Evolutionary conservation across 495 filamentous ascomycete species (phyloP), one percentile per base, ranked within the genome.

Genomic region (Chaetomium tenue): DNA sequence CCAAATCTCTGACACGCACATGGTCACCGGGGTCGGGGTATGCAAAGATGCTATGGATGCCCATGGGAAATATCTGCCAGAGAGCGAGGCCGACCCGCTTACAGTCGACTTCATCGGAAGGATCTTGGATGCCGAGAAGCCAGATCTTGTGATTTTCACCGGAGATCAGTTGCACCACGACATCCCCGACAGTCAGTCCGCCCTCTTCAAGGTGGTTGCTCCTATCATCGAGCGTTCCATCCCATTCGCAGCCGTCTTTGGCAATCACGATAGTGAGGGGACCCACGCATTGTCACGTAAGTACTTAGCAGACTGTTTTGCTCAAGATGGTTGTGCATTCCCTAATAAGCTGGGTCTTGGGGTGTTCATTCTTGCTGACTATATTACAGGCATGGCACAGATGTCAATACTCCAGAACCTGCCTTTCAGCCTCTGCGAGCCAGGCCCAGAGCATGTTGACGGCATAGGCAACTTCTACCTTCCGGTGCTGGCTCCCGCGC

Each of bases 121-220:
- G 47, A 50, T 50, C n/a, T 50, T 50, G 47, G 47, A 50, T 23
- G 47, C 23, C 47, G 47, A 50, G 22, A 50, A 50, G 23, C 47
- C 47, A 23, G 47, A 50, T 20, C 47, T 50, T 50, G 47, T 50
- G 47, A 9, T 50, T 25, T 20, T 50, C 47, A 50, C 47, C 23
- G 47, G 47, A 50, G 47, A 50, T 50, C 47, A 50, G 47, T 50
- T 50, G 47, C 47, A 50, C 47, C 47, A 50, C 47, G 47, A 50
- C 47, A 50, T 50, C 47, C 47, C 47, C 47, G 47, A 50, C 47
- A 50, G 47, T 20, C 47, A 50, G 23, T 50, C 47, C 23, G 47
- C 47, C 20, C 47, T 50, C 47, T 50, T 50, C 47, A 50, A 50
- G 47, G 47, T 50, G 20, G 47, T 50, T 23, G 47, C 47, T 50